phyloP scores from a whole-genome alignment of 2,329 filamentous ascomycete species.

The Neofusicoccum laricinum region DNA sequence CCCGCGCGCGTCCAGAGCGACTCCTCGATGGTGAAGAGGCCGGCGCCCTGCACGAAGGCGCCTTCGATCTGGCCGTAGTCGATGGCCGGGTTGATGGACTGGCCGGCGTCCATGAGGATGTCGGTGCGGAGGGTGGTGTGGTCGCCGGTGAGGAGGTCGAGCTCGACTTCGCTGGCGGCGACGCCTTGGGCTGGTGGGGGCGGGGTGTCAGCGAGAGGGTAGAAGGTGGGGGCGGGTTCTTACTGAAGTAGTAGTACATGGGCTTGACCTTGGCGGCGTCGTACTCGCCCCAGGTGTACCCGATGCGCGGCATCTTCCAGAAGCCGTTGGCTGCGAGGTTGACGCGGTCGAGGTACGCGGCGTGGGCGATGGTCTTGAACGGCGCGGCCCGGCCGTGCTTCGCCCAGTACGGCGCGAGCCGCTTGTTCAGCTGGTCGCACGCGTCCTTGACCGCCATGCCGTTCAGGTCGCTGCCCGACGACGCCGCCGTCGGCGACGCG shows the following conservation, averaged over 20 bases:
- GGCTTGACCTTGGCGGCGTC: constrained; percentile 38
- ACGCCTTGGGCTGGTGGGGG: constrained; percentile 60
- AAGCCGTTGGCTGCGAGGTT: constrained; percentile 94
- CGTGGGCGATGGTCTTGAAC: constrained; percentile 83
- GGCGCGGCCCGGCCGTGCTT: constrained; percentile 72
- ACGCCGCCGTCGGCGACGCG: constrained; percentile 86
- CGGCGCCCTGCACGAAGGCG: constrained; percentile 75
- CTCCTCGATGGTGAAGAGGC: constrained; percentile 75
- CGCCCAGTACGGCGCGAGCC: constrained; percentile 78
- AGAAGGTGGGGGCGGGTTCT: neutral
- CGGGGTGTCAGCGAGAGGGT: neutral
- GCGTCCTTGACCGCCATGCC: constrained; percentile 92
- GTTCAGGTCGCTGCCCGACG: constrained; percentile 89
- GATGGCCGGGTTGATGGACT: constrained; percentile 72
- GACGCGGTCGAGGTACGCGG: constrained; percentile 90
- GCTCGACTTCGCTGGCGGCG: constrained; percentile 80
- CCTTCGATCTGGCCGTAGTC: constrained; percentile 82
- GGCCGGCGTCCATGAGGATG: constrained; percentile 93
- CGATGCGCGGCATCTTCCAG: constrained; percentile 95
- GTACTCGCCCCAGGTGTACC: constrained; percentile 73
- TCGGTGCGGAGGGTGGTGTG: constrained; percentile 87
- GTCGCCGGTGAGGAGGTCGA: constrained; percentile 87
- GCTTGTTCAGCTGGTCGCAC: constrained; percentile 82
- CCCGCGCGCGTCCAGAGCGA: constrained; percentile 63
- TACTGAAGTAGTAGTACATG: constrained; percentile 98